Conservation (phyloP, 495 filamentous ascomycete genomes). For the Patellaria atrata region DNA sequence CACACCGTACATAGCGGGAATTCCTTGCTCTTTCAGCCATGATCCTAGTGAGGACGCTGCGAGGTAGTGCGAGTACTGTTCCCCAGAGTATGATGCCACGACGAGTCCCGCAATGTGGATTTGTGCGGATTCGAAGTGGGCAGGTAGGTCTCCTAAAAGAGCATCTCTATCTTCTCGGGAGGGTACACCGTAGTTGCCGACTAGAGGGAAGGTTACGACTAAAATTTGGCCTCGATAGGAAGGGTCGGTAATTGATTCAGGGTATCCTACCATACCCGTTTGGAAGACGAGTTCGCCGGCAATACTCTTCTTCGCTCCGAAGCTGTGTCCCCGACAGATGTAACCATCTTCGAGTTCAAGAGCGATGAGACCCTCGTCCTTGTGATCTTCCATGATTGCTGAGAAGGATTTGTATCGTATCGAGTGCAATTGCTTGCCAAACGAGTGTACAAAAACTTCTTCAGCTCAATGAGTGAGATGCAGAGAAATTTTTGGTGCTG, state of each 20-base stretch:
- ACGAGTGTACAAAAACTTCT: no score
- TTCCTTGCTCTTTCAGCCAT: constrained; percentile 90
- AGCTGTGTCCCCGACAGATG: constrained; percentile 84
- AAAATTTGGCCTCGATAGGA: constrained; percentile 88
- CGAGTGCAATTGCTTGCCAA: no score
- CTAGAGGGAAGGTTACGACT: constrained; percentile 78
- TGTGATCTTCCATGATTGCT: constrained; percentile 11
- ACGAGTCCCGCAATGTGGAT: constrained; percentile 90
- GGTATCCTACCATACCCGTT: constrained; percentile 98
- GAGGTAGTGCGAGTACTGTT: constrained; percentile 88
- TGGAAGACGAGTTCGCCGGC: constrained; percentile 97
- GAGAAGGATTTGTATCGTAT: no score
- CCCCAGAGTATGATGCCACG: constrained; percentile 77
- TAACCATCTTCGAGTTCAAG: constrained; percentile 86
- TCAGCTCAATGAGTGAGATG: no score
- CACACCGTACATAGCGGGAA: constrained; percentile 93
- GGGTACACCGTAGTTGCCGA: constrained; percentile 89
- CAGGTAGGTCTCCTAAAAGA: constrained; percentile 67
- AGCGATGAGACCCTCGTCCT: constrained; percentile 33
- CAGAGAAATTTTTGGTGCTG: no score
- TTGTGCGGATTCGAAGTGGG: constrained; percentile 78
- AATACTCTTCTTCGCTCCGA: constrained; percentile 81
- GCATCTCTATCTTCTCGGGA: constrained; percentile 68
- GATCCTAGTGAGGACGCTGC: constrained; percentile 75
- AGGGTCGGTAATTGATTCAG: constrained; percentile 85